Evolutionary conservation across 768 basidiomycete species (phyloP), one percentile per base, ranked within the genome.

Genomic region (Rhodotorula paludigena): DNA sequence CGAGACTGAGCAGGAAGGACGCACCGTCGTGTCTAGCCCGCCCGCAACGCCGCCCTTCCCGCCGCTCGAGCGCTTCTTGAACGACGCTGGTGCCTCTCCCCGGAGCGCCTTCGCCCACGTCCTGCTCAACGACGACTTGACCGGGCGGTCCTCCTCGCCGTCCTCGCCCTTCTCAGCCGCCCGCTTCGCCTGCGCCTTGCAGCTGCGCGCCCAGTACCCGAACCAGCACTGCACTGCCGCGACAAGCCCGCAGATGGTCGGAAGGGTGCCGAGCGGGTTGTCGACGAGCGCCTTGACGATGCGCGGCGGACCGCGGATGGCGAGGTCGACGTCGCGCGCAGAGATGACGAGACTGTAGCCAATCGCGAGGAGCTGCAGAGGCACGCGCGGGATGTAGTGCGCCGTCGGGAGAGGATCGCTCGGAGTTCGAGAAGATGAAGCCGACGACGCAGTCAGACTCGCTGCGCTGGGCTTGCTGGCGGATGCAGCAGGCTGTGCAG

Each of bases 171-270:
- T 58, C 49, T 39, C 32, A 4, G 48, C 51, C 21, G 30, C 8
- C 33, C 30, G 28, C 47, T 53, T 44, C 18, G 30, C 10, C 38
- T 47, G 33, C n/a, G 28, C 36, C 18, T 28, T 28, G 48, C 56
- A 61, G 8, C 39, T 32, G 33, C 59, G 39, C 10, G 52, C 59
- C 72, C 68, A 73, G 45, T 57, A 45, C 15, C 68, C 72, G 44
- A 69, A 69, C 72, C 67, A 69, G 1, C 52, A 44, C 55, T 73
- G 72, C 1, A 73, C 61, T 48, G 60, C 12, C 2, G 54, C 64
- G 45, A 64, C 14, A 10, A 48, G 47, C 2, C 58, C 62, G 49
- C 60, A 69, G 14, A 57, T 49, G 44, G 64, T 25, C 16, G 64
- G 51, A 18, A 69, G 61, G 25, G 56, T 52, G 12, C 25, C n/a